Percentiles rank a stretch among this genome's conserved stretches.
Evolutionary conservation across 805 yeast genomes (phyloP).

Genomic region (Saturnispora kantuleensis): DNA sequence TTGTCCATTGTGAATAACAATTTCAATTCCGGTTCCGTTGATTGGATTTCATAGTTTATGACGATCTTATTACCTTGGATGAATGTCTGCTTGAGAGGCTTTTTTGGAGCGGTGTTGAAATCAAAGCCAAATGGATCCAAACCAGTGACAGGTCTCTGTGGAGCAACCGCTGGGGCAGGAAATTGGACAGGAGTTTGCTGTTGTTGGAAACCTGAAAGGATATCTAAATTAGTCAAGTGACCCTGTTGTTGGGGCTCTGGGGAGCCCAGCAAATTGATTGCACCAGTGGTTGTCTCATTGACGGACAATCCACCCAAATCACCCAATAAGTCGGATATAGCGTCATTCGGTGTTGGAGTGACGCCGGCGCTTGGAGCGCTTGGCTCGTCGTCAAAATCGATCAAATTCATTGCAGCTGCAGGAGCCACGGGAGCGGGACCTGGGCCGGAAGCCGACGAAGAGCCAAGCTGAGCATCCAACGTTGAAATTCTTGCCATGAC

Average conservation of each 20-base stretch:
- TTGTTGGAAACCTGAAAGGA: slow-evolving; percentile 11
- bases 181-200: slow-evolving; percentile 4
- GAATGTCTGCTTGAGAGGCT: slow-evolving; percentile 7
- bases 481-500: slow-evolving; percentile 58
- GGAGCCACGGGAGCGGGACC: slow-evolving; percentile 14
- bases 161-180: not conserved
- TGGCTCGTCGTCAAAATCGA: slow-evolving; percentile 56
- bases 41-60: slow-evolving; percentile 18
- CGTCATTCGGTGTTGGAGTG: slow-evolving; percentile 31
- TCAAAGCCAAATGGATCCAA: slow-evolving; percentile 30
- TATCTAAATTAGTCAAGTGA: slow-evolving; percentile 10
- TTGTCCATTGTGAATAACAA: slow-evolving; percentile 18
- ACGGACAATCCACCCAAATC: slow-evolving; percentile 60
- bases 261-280: slow-evolving; percentile 25
- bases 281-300: slow-evolving; percentile 22
- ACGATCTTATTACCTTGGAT: slow-evolving; percentile 16
- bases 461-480: slow-evolving; percentile 38
- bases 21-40: slow-evolving; percentile 14
- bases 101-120: slow-evolving; percentile 15
- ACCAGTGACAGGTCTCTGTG: slow-evolving; percentile 5
- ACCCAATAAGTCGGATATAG: slow-evolving; percentile 60
- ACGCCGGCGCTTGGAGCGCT: slow-evolving; percentile 15
- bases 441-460: slow-evolving; percentile 7
- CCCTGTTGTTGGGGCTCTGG: slow-evolving; percentile 13
- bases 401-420: slow-evolving; percentile 32